A percentile compares a stretch with the other conserved stretches of the same genome.
Conservation (phyloP, 768 basidiomycete species). For the Mycena maculata region DNA sequence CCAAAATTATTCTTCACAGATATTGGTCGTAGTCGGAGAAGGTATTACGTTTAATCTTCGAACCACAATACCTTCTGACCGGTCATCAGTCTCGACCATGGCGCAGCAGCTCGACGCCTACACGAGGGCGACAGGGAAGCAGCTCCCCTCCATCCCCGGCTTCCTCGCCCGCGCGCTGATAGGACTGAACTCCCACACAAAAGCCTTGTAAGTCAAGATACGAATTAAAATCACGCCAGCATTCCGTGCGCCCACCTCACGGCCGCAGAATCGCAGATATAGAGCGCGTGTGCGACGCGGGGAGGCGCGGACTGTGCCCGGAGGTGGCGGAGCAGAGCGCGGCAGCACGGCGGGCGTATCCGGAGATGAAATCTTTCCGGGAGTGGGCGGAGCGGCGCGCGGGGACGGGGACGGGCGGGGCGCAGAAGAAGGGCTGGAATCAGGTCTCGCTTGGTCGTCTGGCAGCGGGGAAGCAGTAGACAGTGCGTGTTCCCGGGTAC, state of each 20-base stretch:
- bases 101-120: constrained; percentile 38
- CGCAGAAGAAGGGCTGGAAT: constrained; percentile 40
- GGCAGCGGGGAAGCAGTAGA: constrained; percentile 39
- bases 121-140: constrained; percentile 37
- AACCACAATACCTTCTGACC: background rate
- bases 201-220: constrained; percentile 48
- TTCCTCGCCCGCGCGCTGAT: constrained; percentile 43
- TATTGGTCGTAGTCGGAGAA: too few relatives aligned
- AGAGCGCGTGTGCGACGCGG: constrained; percentile 40
- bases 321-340: constrained; percentile 40
- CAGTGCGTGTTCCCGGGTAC: too few relatives aligned
- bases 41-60: background rate
- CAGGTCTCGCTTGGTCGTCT: constrained; percentile 39
- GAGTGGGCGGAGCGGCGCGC: constrained; percentile 42
- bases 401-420: constrained; percentile 1
- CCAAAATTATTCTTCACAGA: too few relatives aligned
- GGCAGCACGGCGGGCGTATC: constrained; percentile 37
- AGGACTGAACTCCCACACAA: constrained; percentile 44
- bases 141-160: constrained; percentile 42
- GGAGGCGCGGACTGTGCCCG: constrained; percentile 32
- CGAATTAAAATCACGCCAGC: background rate
- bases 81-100: constrained; percentile 38
- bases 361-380: constrained; percentile 43
- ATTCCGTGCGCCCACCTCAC: background rate
- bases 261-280: constrained; percentile 42